Evolutionary conservation across 805 yeast genomes (phyloP), one percentile per base, ranked within the genome.

Genomic region (Ogataea thermomethanolica): DNA sequence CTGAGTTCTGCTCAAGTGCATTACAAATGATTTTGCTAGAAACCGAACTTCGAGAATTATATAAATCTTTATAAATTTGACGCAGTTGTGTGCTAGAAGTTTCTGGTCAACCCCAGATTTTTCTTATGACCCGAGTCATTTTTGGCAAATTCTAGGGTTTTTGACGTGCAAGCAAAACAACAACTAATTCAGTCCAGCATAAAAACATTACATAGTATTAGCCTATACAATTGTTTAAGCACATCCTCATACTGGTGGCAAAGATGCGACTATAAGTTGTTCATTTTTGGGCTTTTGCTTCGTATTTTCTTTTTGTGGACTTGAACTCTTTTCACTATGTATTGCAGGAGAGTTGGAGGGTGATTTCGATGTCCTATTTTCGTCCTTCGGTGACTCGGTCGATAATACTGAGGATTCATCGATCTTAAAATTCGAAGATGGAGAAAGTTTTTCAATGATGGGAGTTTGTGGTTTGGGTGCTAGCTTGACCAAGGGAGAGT

Each of bases 21-120:
- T 17, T 17, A 5, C 20, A 17, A 17, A 17, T 17, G 20, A 17
- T 17, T 17, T 4, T 5, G 5, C 20, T 4, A 17, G 20, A 5
- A 4, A 17, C 20, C 20, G 20, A 17, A 5, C 20, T 17, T 17
- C 20, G 5, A 17, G 20, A 17, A 17, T 17, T 17, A 15, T 14
- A 11, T 11, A 13, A 9, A 4, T n/a, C 15, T 8, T 17, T 14
- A 23, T 35, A 34, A 10, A 25, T 3, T 25, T 10, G 10, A n/a
- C 26, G 10, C 26, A 25, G n/a, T 8, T 11, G 24, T 11, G 15
- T 20, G 25, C 50, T 46, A 46, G 50, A 46, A 46, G 33, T 43
- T 46, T 46, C 50, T 39, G 35, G 43, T 20, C 13, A 5, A 27
- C 37, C 33, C 36, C 36, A 12, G 38, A 38, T 26, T n/a, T 17